Conservation (phyloP, 169 alveolate species). For the Cryptosporidium baileyi region DNA sequence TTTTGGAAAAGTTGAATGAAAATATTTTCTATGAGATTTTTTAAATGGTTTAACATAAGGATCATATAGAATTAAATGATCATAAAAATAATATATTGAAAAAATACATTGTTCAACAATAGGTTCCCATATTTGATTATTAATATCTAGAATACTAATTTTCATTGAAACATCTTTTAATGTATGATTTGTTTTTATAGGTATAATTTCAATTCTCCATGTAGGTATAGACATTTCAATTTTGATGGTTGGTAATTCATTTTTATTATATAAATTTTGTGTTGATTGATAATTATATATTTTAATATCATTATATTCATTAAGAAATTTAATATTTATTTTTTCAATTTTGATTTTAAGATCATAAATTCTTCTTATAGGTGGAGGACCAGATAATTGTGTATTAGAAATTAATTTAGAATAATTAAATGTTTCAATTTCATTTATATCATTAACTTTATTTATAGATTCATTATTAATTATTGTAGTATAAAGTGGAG, state of each 20-base stretch:
- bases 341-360: background rate
- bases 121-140: slow-evolving; percentile 42
- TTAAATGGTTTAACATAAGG: slow-evolving; percentile 44
- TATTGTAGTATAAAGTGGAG: slow-evolving; percentile 51
- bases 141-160: slow-evolving; percentile 33
- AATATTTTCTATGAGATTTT: slow-evolving; percentile 32
- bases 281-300: background rate
- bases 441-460: background rate
- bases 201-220: slow-evolving; percentile 51
- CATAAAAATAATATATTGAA: slow-evolving; percentile 46
- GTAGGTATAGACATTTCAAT: slow-evolving; percentile 12
- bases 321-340: background rate
- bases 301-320: background rate
- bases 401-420: background rate
- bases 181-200: slow-evolving; percentile 53
- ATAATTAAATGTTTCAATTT: background rate
- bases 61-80: slow-evolving; percentile 47
- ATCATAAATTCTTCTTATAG: slow-evolving; percentile 44
- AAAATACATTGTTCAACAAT: slow-evolving; percentile 27
- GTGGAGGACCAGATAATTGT: slow-evolving; percentile 38
- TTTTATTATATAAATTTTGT: background rate
- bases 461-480: background rate
- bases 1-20: slow-evolving; percentile 36
- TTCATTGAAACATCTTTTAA: slow-evolving; percentile 1
- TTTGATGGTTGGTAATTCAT: slow-evolving; percentile 18